These are phyloP conservation scores for Asterophora lycoperdoides DNA, from an alignment of 768 basidiomycete genomes.

Conservation along the genomic window DNA sequence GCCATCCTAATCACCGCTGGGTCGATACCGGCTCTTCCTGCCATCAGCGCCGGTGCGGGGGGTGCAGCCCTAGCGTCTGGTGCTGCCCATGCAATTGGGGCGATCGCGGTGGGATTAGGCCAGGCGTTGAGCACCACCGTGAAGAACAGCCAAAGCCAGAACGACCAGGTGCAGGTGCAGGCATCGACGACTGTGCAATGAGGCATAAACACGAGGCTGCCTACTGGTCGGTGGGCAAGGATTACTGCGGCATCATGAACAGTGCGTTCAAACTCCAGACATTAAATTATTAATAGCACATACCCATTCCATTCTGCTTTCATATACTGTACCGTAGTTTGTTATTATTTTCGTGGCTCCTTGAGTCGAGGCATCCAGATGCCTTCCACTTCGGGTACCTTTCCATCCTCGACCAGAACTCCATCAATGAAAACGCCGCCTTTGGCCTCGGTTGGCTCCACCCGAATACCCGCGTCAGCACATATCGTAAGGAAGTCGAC, in stretches of 20 bases:
- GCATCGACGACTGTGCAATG: slow-evolving; percentile 12
- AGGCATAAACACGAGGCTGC: neutral
- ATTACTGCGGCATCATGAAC: neutral
- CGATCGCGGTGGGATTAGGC: slow-evolving; percentile 73
- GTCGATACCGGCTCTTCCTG: slow-evolving; percentile 68
- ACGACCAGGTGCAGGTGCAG: slow-evolving; percentile 9
- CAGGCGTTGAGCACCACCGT: slow-evolving; percentile 37
- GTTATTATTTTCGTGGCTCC: neutral
- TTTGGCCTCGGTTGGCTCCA: slow-evolving; percentile 31
- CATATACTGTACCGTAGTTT: slow-evolving; percentile 9
- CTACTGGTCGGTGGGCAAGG: neutral
- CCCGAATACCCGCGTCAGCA: slow-evolving; percentile 36
- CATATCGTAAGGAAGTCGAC: slow-evolving; percentile 52
- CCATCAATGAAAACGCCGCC: slow-evolving; percentile 50
- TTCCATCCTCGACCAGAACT: slow-evolving; percentile 26
- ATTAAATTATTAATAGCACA: slow-evolving; percentile 7
- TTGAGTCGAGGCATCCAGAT: slow-evolving; percentile 18
- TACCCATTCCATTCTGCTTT: neutral
- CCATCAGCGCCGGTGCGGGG: slow-evolving; percentile 62
- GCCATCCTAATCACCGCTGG: slow-evolving; percentile 79
- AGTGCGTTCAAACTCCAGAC: neutral
- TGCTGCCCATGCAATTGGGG: slow-evolving; percentile 74
- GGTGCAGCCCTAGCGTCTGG: slow-evolving; percentile 70
- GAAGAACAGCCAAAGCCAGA: slow-evolving; percentile 26
- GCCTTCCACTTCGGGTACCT: slow-evolving; percentile 37